phyloP scores from a whole-genome alignment of 331 rosid genomes.

The Stylosanthes scabra region DNA sequence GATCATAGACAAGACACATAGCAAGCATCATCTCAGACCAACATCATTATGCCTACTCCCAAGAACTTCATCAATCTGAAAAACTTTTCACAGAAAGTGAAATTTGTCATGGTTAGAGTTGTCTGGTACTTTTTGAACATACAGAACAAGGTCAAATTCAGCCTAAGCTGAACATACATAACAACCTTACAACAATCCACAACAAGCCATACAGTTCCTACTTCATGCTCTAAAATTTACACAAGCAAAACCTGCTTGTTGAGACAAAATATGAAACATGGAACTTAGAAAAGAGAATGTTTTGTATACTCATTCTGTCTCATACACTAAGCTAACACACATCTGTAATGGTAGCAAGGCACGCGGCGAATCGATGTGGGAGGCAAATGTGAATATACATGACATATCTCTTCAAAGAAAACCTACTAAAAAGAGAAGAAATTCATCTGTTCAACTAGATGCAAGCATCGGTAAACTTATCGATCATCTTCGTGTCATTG shows the following conservation, averaged over 20 bases:
- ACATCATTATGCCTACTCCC: constrained; percentile 26
- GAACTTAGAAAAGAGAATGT: not conserved
- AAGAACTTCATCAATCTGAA: constrained; percentile 39
- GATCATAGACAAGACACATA: constrained; percentile 34
- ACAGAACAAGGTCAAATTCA: constrained; percentile 54
- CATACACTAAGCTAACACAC: too few species aligned
- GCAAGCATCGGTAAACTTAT: constrained; percentile 49
- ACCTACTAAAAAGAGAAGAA: not conserved
- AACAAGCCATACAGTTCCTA: constrained; percentile 51
- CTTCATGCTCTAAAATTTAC: constrained; percentile 51
- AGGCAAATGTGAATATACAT: too few species aligned
- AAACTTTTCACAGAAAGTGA: constrained; percentile 40
- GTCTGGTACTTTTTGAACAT: constrained; percentile 26
- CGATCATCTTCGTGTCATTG: constrained; percentile 51
- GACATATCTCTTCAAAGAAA: not conserved
- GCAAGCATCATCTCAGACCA: constrained; percentile 27
- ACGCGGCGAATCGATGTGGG: too few species aligned
- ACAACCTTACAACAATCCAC: constrained; percentile 41
- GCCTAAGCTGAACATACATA: constrained; percentile 71
- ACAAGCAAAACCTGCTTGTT: constrained; percentile 49
- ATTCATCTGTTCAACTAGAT: constrained; percentile 45
- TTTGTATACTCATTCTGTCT: too few species aligned
- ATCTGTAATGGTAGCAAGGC: too few species aligned
- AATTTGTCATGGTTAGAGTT: constrained; percentile 49
- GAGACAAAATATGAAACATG: constrained; percentile 45